A percentile compares a stretch with the other conserved stretches of the same genome.
Conservation (phyloP, 305 asterid genomes). For the Rubia occidens region DNA sequence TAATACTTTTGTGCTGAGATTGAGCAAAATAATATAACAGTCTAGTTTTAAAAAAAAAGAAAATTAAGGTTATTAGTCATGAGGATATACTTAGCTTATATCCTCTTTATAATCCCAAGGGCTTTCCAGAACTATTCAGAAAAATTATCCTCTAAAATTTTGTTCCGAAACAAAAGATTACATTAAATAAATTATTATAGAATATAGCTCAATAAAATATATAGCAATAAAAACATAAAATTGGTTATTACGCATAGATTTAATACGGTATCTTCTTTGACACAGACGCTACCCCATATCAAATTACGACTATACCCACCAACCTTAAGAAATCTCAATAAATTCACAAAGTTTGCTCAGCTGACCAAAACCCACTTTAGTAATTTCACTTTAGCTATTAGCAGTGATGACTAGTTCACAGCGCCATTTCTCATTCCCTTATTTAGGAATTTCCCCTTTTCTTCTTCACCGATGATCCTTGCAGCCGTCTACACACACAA, state of each 20-base stretch:
- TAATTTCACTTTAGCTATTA: neutral
- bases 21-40: too few relatives aligned
- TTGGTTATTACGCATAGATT: neutral
- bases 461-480: neutral
- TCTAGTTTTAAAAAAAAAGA: too few relatives aligned
- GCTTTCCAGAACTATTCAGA: neutral
- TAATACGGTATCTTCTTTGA: neutral
- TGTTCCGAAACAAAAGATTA: neutral
- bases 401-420: neutral
- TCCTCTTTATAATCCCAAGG: too few relatives aligned
- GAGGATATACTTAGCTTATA: too few relatives aligned
- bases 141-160: neutral
- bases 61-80: too few relatives aligned
- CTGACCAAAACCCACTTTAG: neutral
- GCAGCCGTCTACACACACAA: neutral
- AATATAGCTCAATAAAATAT: neutral
- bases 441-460: neutral
- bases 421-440: neutral
- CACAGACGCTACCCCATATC: neutral
- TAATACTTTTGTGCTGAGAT: too few relatives aligned
- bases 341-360: neutral
- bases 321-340: neutral
- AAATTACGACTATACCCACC: neutral
- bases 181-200: neutral
- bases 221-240: neutral